Evolutionary conservation across 2,329 filamentous ascomycete species (phyloP).

Genomic region (Penicillium sp.): DNA sequence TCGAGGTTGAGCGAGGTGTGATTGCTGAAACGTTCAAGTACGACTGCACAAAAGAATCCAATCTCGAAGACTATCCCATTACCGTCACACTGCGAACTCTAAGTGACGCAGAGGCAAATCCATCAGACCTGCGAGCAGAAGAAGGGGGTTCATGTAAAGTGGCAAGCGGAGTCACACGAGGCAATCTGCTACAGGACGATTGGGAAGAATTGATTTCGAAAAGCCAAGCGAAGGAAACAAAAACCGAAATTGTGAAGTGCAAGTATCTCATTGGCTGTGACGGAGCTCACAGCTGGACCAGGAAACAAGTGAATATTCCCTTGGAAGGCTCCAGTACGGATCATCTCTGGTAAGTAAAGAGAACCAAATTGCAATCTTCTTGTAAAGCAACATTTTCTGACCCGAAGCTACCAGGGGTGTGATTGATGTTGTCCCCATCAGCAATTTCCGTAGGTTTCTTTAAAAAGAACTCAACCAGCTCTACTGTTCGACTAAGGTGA

Average conservation of each 20-base stretch:
- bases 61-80: slow-evolving; percentile 52
- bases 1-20: slow-evolving; percentile 55
- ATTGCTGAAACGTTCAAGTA: slow-evolving; percentile 53
- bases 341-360: slow-evolving; percentile 30
- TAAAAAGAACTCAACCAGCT: background rate
- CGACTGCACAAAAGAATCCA: slow-evolving; percentile 46
- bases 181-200: slow-evolving; percentile 53
- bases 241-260: slow-evolving; percentile 40
- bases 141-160: slow-evolving; percentile 17
- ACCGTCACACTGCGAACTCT: slow-evolving; percentile 54
- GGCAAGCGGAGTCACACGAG: slow-evolving; percentile 54
- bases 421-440: slow-evolving; percentile 48
- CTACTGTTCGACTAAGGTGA: background rate
- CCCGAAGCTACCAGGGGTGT: slow-evolving; percentile 33
- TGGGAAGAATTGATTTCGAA: slow-evolving; percentile 46
- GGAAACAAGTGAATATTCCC: slow-evolving; percentile 52
- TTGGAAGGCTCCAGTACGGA: slow-evolving; percentile 51
- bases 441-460: slow-evolving; percentile 27
- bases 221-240: slow-evolving; percentile 20
- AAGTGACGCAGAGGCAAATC: slow-evolving; percentile 54
- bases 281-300: slow-evolving; percentile 61
- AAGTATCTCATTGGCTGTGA: slow-evolving; percentile 65
- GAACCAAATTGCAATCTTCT: background rate
- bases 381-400: background rate
- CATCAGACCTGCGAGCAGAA: slow-evolving; percentile 32